phyloP scores from a whole-genome alignment of 805 yeast genomes.

The Kodamaea neixiangensis region DNA sequence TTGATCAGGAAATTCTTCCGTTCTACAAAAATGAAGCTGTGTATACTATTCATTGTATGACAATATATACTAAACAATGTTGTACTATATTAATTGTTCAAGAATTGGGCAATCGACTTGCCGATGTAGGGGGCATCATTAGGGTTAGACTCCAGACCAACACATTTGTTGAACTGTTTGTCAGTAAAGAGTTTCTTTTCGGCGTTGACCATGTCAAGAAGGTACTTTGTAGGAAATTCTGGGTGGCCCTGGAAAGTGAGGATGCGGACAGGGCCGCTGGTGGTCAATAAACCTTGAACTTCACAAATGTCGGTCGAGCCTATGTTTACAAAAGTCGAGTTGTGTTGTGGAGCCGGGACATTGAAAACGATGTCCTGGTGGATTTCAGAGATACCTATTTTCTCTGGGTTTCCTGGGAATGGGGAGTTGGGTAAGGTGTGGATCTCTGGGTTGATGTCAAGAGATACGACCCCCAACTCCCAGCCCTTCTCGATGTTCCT shows the following conservation, averaged over 20 bases:
- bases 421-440: slow-evolving; percentile 28
- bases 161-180: slow-evolving; percentile 27
- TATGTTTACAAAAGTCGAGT: slow-evolving; percentile 36
- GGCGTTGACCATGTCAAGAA: slow-evolving; percentile 26
- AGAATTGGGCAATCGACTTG: slow-evolving; percentile 36
- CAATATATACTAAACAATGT: neutral
- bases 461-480: slow-evolving; percentile 66
- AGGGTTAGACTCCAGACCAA: slow-evolving; percentile 29
- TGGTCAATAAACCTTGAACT: slow-evolving; percentile 63
- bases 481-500: slow-evolving; percentile 60
- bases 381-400: slow-evolving; percentile 43
- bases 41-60: neutral
- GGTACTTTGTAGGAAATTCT: slow-evolving; percentile 55
- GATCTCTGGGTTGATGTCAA: slow-evolving; percentile 46
- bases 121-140: slow-evolving; percentile 46
- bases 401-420: slow-evolving; percentile 48
- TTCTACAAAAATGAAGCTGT: neutral
- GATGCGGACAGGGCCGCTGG: slow-evolving; percentile 45
- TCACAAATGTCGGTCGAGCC: slow-evolving; percentile 58
- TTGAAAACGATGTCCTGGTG: slow-evolving; percentile 43
- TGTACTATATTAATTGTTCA: slow-evolving; percentile 12
- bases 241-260: slow-evolving; percentile 91
- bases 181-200: slow-evolving; percentile 20
- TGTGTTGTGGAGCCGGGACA: slow-evolving; percentile 33
- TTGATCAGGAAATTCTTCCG: neutral